Base-by-base conservation (phyloP, 2,329 filamentous ascomycete genomes). In the Aspergillus caelatus region DNA sequence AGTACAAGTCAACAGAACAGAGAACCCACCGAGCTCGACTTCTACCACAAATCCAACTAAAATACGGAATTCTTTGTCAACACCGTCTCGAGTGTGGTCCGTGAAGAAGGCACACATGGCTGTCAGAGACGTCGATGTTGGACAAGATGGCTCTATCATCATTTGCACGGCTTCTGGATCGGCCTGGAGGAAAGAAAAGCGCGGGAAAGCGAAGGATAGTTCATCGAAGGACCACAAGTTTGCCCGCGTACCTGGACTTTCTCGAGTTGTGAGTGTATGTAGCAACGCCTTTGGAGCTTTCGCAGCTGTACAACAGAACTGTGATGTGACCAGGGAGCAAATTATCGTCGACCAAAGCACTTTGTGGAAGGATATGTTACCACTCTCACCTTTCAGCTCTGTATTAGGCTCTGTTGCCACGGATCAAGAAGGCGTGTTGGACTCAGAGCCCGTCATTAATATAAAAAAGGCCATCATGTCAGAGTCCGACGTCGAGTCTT, bases 221-320 rank as follows among this genome's bases (percentile, higher is more conserved):
- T 91, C 88, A 70, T 86, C 87, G 14, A 96, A 96, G 69, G 93
- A 97, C 73, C 97, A 96, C 82, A 99, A 99, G 75, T 99, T 98
- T 70, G 89, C 94, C 71, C 89, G 95, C 62, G 88, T 99, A 10
- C 91, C 95, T 1, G 93, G 91, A 48, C 86, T 99, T 61, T 97
- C 93, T 1, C 89, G 93, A 41, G 92, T 96, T 16, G 85, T 91
- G 36, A 89, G 89, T 4, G 94, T 98, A 9, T 86, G 93, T 68
- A 94, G 93, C 70, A 98, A 95, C 39, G 87, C 90, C 0, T 96
- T 92, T 77, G 95, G 95, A 5, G 92, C 94, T 0, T 98, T 94
- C 80, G 91, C 93, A 39, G 93, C 93, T 3, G 86, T 97, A 53
- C 88, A 95, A 54, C 90, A 91, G 72, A 94, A 97, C 71, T 92